phyloP scores from a whole-genome alignment of 1,284 basidiomycete species.

The Dichomitus squalens region DNA sequence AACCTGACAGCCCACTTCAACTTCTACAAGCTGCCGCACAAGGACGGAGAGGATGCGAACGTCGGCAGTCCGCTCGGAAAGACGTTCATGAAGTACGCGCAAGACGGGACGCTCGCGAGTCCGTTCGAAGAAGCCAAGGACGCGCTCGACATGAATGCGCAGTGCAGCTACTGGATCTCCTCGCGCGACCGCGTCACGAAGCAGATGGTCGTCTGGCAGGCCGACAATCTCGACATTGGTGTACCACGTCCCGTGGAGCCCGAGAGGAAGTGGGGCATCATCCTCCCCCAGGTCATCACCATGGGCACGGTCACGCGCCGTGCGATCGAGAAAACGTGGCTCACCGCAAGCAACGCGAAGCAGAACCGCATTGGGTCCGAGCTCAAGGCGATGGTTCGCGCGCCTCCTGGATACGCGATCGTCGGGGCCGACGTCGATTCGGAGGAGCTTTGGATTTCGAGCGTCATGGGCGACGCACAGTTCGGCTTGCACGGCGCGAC shows the following conservation, averaged over 20 bases:
- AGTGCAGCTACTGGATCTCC: constrained; percentile 98
- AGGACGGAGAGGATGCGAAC: constrained; percentile 92
- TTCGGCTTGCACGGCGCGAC: constrained; percentile 97
- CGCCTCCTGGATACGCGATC: constrained; percentile 91
- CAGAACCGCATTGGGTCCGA: constrained; percentile 97
- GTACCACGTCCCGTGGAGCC: constrained; percentile 28
- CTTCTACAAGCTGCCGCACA: constrained; percentile 96
- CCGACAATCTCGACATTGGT: constrained; percentile 42
- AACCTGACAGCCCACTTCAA: constrained; percentile 48
- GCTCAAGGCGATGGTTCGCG: constrained; percentile 96
- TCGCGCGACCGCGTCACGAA: constrained; percentile 90
- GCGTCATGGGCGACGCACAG: constrained; percentile 98
- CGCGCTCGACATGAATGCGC: constrained; percentile 90
- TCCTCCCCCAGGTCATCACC: constrained; percentile 94
- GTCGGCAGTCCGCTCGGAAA: constrained; percentile 93
- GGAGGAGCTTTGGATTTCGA: constrained; percentile 99
- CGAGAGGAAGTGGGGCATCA: constrained; percentile 79
- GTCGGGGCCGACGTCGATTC: constrained; percentile 99
- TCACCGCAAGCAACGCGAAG: constrained; percentile 98
- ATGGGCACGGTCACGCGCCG: constrained; percentile 99
- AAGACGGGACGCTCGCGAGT: constrained; percentile 83
- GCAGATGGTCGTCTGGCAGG: constrained; percentile 93
- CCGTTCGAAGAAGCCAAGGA: constrained; percentile 80
- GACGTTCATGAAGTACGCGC: constrained; percentile 86
- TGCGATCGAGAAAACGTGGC: constrained; percentile 98